These are phyloP conservation scores for Monosporascus sp. DNA, from an alignment of 2,329 filamentous ascomycete genomes.

Conservation along the genomic window DNA sequence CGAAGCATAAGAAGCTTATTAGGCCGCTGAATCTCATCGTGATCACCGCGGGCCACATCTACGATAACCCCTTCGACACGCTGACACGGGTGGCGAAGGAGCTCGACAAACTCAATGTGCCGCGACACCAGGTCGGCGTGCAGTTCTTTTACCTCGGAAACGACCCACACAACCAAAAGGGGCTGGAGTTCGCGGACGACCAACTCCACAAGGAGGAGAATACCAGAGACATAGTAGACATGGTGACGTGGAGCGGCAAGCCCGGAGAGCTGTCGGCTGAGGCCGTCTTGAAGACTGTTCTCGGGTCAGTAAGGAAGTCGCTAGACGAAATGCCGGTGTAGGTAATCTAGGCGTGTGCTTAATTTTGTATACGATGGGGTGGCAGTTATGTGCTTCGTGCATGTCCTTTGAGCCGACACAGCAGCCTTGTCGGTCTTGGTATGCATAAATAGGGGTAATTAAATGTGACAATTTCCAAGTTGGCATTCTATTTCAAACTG, in stretches of 20 bases:
- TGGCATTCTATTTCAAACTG: too few relatives aligned
- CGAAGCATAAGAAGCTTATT: background rate
- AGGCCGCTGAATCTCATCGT: constrained; percentile 70
- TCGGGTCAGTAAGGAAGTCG: constrained; percentile 47
- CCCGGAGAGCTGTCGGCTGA: constrained; percentile 46
- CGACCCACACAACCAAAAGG: constrained; percentile 48
- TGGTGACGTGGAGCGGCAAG: constrained; percentile 51
- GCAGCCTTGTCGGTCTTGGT: too few relatives aligned
- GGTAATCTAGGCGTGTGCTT: background rate
- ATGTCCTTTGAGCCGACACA: too few relatives aligned
- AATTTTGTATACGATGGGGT: too few relatives aligned
- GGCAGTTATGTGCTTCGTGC: too few relatives aligned
- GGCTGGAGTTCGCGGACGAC: constrained; percentile 59
- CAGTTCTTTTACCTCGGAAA: constrained; percentile 73
- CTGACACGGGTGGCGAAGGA: constrained; percentile 55
- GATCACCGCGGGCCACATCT: constrained; percentile 64
- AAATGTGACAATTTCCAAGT: too few relatives aligned
- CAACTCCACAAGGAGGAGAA: constrained; percentile 42
- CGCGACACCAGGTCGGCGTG: constrained; percentile 64
- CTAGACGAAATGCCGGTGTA: constrained; percentile 15
- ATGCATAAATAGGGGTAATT: too few relatives aligned
- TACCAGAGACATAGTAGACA: constrained; percentile 68
- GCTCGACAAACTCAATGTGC: constrained; percentile 54
- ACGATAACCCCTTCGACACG: constrained; percentile 57
- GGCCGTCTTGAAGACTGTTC: constrained; percentile 59